phyloP scores from a whole-genome alignment of 345 rosid genomes.

The Eucalyptus decipiens region DNA sequence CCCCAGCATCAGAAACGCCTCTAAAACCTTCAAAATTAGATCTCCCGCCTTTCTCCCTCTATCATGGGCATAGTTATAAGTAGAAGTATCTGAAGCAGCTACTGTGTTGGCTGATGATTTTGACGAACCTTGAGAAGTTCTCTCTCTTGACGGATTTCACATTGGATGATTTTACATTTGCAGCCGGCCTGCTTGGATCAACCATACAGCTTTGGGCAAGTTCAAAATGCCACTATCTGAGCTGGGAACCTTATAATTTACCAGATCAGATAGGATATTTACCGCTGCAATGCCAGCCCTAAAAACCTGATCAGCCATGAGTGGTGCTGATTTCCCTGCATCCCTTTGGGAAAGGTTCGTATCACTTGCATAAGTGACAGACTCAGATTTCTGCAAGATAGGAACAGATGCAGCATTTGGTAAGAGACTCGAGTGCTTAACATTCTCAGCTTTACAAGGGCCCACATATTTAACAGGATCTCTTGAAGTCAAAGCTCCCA shows the following conservation, averaged over 20 bases:
- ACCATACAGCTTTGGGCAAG: constrained; percentile 38
- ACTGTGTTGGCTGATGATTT: constrained; percentile 30
- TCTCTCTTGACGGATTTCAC: constrained; percentile 48
- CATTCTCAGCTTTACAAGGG: constrained; percentile 20
- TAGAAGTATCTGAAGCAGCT: constrained; percentile 11
- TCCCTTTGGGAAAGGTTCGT: constrained; percentile 14
- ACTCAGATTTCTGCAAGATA: constrained; percentile 22
- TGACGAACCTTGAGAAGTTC: constrained; percentile 32
- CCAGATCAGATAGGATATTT: constrained; percentile 49
- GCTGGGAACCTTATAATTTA: constrained; percentile 50
- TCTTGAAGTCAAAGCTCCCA: constrained; percentile 10
- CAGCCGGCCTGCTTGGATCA: constrained; percentile 31
- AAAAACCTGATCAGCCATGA: constrained; percentile 54
- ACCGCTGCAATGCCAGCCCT: constrained; percentile 68
- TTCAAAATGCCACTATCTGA: constrained; percentile 25
- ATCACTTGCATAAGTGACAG: constrained; percentile 38
- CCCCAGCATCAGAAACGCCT: constrained; percentile 21
- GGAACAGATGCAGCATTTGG: constrained; percentile 29
- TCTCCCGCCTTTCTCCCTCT: constrained; percentile 16
- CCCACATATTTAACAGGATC: constrained; percentile 23
- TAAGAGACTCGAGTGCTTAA: constrained; percentile 5
- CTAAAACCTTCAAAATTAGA: constrained; percentile 29
- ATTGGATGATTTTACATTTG: constrained; percentile 36
- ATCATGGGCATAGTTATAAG: constrained; percentile 5
- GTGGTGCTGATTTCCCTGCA: constrained; percentile 20